phyloP scores from a whole-genome alignment of 1,284 basidiomycete genomes.

The Ustilago hordei region DNA sequence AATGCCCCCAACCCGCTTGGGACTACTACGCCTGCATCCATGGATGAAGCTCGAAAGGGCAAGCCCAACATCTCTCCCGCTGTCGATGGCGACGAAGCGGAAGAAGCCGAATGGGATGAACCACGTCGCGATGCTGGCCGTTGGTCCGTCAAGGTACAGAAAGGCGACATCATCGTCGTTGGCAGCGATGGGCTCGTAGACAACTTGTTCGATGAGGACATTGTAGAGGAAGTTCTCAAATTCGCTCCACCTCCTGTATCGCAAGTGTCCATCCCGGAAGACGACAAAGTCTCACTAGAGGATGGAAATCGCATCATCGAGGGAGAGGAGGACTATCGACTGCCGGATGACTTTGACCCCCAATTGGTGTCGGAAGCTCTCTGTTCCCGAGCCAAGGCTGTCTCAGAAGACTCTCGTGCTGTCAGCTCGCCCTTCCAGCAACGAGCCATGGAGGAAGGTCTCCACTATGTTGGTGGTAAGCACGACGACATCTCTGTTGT shows the following conservation, averaged over 20 bases:
- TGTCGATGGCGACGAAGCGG: slow-evolving; percentile 37
- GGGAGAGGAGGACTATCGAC: slow-evolving; percentile 26
- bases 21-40: slow-evolving; percentile 35
- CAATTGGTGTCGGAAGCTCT: slow-evolving; percentile 73
- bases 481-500: slow-evolving; percentile 71
- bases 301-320: slow-evolving; percentile 20
- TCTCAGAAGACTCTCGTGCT: slow-evolving; percentile 72
- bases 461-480: slow-evolving; percentile 70
- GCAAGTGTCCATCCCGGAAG: slow-evolving; percentile 18
- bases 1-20: slow-evolving; percentile 52
- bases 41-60: slow-evolving; percentile 45
- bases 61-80: slow-evolving; percentile 1
- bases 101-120: slow-evolving; percentile 64
- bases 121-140: slow-evolving; percentile 76
- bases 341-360: slow-evolving; percentile 70
- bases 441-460: slow-evolving; percentile 73
- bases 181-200: slow-evolving; percentile 91
- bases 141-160: slow-evolving; percentile 80
- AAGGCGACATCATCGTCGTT: slow-evolving; percentile 88
- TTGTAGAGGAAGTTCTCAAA: slow-evolving; percentile 85
- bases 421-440: slow-evolving; percentile 73
- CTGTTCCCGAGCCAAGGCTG: slow-evolving; percentile 72
- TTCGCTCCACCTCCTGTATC: slow-evolving; percentile 71
- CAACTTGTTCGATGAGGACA: slow-evolving; percentile 94
- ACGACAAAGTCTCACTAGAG: slow-evolving; percentile 27